These are phyloP conservation scores for Arthrobotrys pseudoclavata DNA, from an alignment of 2,329 filamentous ascomycete genomes.

Conservation along the genomic window DNA sequence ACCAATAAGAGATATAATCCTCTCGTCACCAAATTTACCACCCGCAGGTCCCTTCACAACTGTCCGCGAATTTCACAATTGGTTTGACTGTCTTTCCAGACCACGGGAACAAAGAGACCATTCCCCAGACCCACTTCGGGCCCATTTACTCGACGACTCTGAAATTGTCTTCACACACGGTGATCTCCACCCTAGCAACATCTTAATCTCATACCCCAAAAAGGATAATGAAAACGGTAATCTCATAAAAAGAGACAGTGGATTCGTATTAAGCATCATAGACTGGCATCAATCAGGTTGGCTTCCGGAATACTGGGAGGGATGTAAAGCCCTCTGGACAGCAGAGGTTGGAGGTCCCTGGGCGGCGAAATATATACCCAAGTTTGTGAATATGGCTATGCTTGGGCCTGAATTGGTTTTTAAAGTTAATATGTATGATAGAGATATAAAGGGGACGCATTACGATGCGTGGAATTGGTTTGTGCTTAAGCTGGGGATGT, in stretches of 20 bases:
- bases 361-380: no score
- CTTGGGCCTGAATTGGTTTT: conserved; percentile 17
- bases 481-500: conserved; percentile 19
- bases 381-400: conserved; percentile 9
- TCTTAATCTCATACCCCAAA: conserved; percentile 64
- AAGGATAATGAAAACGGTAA: background rate
- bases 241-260: no score
- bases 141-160: conserved; percentile 61
- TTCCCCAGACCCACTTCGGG: conserved; percentile 61
- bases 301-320: conserved; percentile 66
- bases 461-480: conserved; percentile 26
- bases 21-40: no score
- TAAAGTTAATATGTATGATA: background rate
- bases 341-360: background rate
- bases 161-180: conserved; percentile 65
- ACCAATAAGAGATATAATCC: no score
- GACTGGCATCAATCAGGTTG: conserved; percentile 66
- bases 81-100: no score
- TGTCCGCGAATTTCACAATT: no score
- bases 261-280: conserved; percentile 63
- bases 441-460: conserved; percentile 6
- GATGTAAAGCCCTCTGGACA: conserved; percentile 63
- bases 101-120: conserved; percentile 58
- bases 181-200: conserved; percentile 65
- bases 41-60: no score